phyloP scores from a whole-genome alignment of 2,329 filamentous ascomycete genomes.

The Venturia asperata region DNA sequence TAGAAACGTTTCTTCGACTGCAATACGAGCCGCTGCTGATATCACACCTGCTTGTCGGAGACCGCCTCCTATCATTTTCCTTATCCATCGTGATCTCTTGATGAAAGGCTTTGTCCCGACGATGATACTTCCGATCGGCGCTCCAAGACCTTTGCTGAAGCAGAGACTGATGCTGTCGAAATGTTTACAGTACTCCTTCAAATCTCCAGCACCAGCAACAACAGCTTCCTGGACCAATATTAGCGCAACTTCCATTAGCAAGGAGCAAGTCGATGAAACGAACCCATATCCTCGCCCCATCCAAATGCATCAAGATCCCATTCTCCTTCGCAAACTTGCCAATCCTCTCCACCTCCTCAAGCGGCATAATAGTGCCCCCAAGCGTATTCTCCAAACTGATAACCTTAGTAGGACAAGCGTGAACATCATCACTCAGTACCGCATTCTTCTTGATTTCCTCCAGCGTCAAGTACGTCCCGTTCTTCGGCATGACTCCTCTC shows the following conservation, averaged over 20 bases:
- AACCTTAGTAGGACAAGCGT: conserved; percentile 71
- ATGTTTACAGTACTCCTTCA: conserved; percentile 59
- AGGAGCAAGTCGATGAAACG: not conserved
- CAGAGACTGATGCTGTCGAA: conserved; percentile 73
- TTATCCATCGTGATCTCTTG: conserved; percentile 63
- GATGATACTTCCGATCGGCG: conserved; percentile 70
- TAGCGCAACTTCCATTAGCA: not conserved
- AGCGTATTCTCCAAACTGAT: conserved; percentile 85
- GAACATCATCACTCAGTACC: conserved; percentile 62
- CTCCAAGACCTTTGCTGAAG: conserved; percentile 76
- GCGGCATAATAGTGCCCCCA: conserved; percentile 68
- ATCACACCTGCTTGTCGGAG: conserved; percentile 70
- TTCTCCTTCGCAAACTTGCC: conserved; percentile 57
- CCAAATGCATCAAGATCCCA: conserved; percentile 64
- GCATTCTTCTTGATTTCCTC: conserved; percentile 65
- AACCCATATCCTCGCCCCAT: conserved; percentile 69
- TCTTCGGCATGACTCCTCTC: conserved; percentile 58
- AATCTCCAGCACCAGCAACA: conserved; percentile 57
- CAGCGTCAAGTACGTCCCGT: conserved; percentile 66
- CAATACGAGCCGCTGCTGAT: conserved; percentile 66
- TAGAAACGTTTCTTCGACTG: conserved; percentile 72
- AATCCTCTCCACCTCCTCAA: conserved; percentile 63
- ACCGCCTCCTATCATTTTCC: conserved; percentile 76
- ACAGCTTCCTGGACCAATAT: conserved; percentile 56
- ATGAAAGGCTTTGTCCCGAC: conserved; percentile 53